Conservation (phyloP, 1,139 yeast species). For the Hansenula sp. region DNA sequence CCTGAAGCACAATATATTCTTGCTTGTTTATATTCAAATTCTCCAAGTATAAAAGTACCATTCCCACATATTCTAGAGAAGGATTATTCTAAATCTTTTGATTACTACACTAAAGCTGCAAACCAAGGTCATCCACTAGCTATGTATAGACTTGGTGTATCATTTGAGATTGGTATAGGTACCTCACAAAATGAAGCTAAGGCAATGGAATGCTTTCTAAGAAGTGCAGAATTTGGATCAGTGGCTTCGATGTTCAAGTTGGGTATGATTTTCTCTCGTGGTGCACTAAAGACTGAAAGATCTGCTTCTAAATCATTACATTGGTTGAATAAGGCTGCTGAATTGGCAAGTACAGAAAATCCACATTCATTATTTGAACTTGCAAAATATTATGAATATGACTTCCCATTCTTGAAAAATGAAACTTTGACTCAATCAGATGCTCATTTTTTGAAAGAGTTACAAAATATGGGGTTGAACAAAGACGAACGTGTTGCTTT, state of each 20-base stretch:
- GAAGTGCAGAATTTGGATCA: constrained; percentile 55
- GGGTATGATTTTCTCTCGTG: constrained; percentile 58
- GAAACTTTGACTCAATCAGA: constrained; percentile 22
- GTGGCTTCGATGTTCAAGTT: constrained; percentile 61
- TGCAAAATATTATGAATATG: constrained; percentile 69
- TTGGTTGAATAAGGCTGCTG: constrained; percentile 56
- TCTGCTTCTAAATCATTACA: constrained; percentile 44
- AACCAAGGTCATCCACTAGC: constrained; percentile 51
- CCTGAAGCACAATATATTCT: constrained; percentile 51
- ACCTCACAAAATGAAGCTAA: constrained; percentile 35
- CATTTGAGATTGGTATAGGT: constrained; percentile 66
- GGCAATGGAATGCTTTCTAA: constrained; percentile 49
- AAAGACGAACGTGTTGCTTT: constrained; percentile 57
- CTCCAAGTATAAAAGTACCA: constrained; percentile 28
- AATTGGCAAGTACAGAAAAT: constrained; percentile 35
- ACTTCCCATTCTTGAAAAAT: constrained; percentile 41
- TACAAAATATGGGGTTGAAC: constrained; percentile 22
- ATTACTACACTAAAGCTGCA: constrained; percentile 54
- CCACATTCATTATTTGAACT: constrained; percentile 61
- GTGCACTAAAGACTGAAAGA: constrained; percentile 36
- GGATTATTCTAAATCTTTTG: constrained; percentile 57
- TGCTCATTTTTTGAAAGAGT: constrained; percentile 25
- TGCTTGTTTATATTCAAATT: constrained; percentile 59
- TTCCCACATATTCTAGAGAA: constrained; percentile 42
- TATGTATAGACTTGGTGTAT: constrained; percentile 62